phyloP scores from a whole-genome alignment of 2,329 filamentous ascomycete genomes.

The Xylariales sp. region DNA sequence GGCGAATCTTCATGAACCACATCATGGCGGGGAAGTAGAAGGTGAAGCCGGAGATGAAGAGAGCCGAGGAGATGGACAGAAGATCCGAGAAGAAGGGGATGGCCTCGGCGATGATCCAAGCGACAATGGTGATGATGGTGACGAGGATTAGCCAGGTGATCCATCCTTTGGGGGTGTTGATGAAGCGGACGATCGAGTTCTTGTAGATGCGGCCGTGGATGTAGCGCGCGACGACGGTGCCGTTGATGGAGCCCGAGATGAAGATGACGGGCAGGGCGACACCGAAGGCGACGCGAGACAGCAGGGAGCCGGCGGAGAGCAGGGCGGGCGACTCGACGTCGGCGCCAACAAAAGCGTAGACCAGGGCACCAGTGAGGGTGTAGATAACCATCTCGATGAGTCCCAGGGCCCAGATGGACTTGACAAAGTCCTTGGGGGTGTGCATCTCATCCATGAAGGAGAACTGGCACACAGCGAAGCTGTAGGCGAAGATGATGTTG shows the following conservation, averaged over 20 bases:
- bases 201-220: slow-evolving; percentile 27
- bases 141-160: slow-evolving; percentile 55
- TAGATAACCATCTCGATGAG: slow-evolving; percentile 53
- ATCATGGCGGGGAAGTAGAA: slow-evolving; percentile 30
- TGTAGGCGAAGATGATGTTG: slow-evolving; percentile 62
- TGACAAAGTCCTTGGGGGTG: slow-evolving; percentile 32
- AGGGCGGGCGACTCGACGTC: slow-evolving; percentile 57
- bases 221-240: slow-evolving; percentile 39
- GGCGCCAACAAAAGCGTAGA: slow-evolving; percentile 57
- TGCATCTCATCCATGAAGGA: slow-evolving; percentile 34
- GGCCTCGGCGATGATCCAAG: slow-evolving; percentile 67
- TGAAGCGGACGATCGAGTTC: slow-evolving; percentile 24
- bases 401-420: slow-evolving; percentile 48
- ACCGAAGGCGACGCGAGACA: slow-evolving; percentile 59
- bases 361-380: slow-evolving; percentile 53
- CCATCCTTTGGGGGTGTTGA: slow-evolving; percentile 28
- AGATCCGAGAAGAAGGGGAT: slow-evolving; percentile 71
- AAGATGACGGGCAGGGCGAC: slow-evolving; percentile 61
- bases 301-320: slow-evolving; percentile 45
- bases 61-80: slow-evolving; percentile 48
- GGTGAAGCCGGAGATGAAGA: slow-evolving; percentile 46
- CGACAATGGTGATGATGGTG: slow-evolving; percentile 53
- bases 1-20: slow-evolving; percentile 27
- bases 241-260: slow-evolving; percentile 61
- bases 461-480: slow-evolving; percentile 33